These are phyloP conservation scores for Ganoderma sp. DNA, from an alignment of 1,284 basidiomycete genomes.

Conservation along the genomic window DNA sequence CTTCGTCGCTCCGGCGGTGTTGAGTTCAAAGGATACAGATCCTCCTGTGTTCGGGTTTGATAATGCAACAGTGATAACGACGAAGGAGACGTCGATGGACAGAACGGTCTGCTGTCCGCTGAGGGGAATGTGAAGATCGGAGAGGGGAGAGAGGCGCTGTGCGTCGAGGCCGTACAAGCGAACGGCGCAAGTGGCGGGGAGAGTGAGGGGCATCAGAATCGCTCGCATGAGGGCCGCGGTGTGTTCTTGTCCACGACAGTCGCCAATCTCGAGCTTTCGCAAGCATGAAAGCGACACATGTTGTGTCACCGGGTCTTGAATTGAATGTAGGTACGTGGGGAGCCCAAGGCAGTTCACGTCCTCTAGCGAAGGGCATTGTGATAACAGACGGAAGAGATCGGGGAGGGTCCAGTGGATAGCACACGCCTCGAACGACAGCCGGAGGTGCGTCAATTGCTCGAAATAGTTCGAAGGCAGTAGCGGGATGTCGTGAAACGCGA, in stretches of 20 bases:
- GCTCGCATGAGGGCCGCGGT: constrained; percentile 16
- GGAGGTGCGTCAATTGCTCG: constrained; percentile 8
- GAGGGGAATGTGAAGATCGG: constrained; percentile 11
- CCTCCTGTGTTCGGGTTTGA: constrained; percentile 1
- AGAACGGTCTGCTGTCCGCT: constrained; percentile 4
- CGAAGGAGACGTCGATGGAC: constrained; percentile 21
- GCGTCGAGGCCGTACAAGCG: constrained; percentile 20
- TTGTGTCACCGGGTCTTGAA: not conserved
- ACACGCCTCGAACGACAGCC: constrained; percentile 17
- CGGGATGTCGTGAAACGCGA: constrained; percentile 27
- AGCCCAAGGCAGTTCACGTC: constrained; percentile 15
- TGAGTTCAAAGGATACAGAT: constrained; percentile 20
- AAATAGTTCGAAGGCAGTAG: constrained; percentile 25
- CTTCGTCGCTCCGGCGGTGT: constrained; percentile 24
- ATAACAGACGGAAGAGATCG: constrained; percentile 21
- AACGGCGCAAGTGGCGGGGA: constrained; percentile 16
- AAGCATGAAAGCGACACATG: constrained; percentile 10
- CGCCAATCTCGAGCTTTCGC: constrained; percentile 18
- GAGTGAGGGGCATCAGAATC: constrained; percentile 17
- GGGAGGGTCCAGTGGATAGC: constrained; percentile 13
- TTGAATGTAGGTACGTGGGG: constrained; percentile 21
- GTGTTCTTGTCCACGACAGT: constrained; percentile 16
- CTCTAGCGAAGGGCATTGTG: constrained; percentile 9
- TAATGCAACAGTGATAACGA: constrained; percentile 10
- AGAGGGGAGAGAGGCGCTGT: constrained; percentile 6